Base-by-base conservation (phyloP, 2,329 filamentous ascomycete species). In the Hymenoscyphus salicellus region DNA sequence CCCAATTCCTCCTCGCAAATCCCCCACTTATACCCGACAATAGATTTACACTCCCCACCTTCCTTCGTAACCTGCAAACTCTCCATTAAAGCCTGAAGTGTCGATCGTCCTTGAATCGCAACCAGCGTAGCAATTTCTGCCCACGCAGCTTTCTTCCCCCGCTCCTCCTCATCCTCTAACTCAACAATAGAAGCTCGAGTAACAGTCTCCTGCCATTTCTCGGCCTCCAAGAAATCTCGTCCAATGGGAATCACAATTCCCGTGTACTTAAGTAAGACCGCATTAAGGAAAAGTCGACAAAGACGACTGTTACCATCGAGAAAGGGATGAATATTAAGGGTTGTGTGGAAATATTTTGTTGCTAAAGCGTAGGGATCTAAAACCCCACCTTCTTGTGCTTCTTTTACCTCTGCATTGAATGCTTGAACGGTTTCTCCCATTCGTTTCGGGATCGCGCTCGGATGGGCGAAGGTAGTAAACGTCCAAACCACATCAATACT, bases 361-460 rank as follows among this genome's bases (percentile, higher is more conserved):
- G 43, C 59, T 11, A 61, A 17, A 2, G 16, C n/a, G 8, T 32
- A 61, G 0, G 28, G 59, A 46, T 61, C 38, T 7, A 60, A 26
- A 17, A 5, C 8, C 3, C 41, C 41, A 10, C 52, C 23, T 23
- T 14, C 17, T 36, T 36, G 26, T 1, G 59, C 59, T n/a, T n/a
- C 16, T 14, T 28, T 20, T 10, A 52, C 23, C 11, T 61, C 63
- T 2, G 17, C 2, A 75, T 66, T 66, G 28, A 64, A 58, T 5
- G 70, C 64, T 2, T 14, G 4, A 1, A 75, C 58, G 59, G 76
- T 66, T 0, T 49, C 14, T 0, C 17, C 26, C 73, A 78, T 78
- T 5, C 71, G 71, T 0, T 16, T 0, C 0, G 69, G 68, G 0
- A 78, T 71, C 3, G 59, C 58, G 1, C n/a, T 63, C 0, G 62